Conservation (phyloP, 306 rosid species). For the apple (Malus domestica) region ASM211411v1 NC_041798.1:6077501-6078000, state of each 20-base stretch:
- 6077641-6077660: background rate
- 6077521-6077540: background rate
- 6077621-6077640: background rate
- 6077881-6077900: background rate
- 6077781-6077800: background rate
- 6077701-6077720: background rate
- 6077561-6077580: background rate
- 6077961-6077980: background rate
- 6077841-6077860: background rate
- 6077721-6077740: background rate
- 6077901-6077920: background rate
- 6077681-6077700: background rate
- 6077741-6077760: background rate
- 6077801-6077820: background rate
- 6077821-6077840: background rate
- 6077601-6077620: background rate
- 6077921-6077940: background rate
- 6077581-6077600: background rate
- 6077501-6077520: background rate
- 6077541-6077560: background rate
- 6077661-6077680: background rate
- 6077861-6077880: background rate
- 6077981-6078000: background rate
- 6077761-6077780: background rate
- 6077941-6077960: background rate